Conservation (phyloP, 2,329 filamentous ascomycete species). For the Penicillium sp. region DNA sequence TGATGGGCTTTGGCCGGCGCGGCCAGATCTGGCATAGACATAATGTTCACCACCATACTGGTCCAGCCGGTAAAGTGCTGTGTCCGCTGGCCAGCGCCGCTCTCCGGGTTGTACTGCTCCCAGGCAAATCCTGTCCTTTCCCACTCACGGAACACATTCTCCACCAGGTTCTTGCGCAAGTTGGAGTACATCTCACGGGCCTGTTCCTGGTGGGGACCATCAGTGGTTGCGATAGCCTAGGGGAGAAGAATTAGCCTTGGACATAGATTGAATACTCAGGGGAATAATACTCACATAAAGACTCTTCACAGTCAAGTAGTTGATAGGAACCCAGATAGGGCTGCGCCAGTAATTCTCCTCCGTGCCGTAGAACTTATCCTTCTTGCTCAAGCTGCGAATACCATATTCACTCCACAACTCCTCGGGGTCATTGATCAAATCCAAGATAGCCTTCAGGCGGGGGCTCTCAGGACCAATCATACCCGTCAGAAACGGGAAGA, state of each 20-base stretch:
- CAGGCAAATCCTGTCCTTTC: constrained; percentile 91
- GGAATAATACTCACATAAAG: constrained; percentile 66
- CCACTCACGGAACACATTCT: constrained; percentile 88
- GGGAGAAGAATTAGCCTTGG: constrained; percentile 13
- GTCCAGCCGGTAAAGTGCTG: constrained; percentile 99
- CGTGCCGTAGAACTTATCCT: constrained; percentile 79
- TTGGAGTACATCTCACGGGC: constrained; percentile 73
- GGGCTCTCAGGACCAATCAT: constrained; percentile 72
- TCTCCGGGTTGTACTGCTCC: constrained; percentile 97
- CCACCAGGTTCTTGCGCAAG: constrained; percentile 79
- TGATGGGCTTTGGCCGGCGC: constrained; percentile 33
- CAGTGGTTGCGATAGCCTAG: constrained; percentile 63
- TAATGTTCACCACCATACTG: constrained; percentile 95
- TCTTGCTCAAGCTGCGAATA: constrained; percentile 84
- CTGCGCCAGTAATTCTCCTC: constrained; percentile 97
- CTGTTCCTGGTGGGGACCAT: constrained; percentile 66
- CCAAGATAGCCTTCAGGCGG: constrained; percentile 71
- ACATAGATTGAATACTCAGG: not conserved
- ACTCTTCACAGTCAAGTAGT: constrained; percentile 80
- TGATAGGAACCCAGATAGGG: constrained; percentile 94
- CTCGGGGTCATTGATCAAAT: constrained; percentile 75
- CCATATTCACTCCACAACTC: constrained; percentile 89
- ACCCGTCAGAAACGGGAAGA: constrained; percentile 89
- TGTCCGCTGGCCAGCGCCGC: constrained; percentile 87
- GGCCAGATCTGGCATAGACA: constrained; percentile 79